Percentiles rank a stretch among this genome's conserved stretches.
phyloP scores from a whole-genome alignment of 179 eudicot genomes.

The Gypsophila paniculata region DNA sequence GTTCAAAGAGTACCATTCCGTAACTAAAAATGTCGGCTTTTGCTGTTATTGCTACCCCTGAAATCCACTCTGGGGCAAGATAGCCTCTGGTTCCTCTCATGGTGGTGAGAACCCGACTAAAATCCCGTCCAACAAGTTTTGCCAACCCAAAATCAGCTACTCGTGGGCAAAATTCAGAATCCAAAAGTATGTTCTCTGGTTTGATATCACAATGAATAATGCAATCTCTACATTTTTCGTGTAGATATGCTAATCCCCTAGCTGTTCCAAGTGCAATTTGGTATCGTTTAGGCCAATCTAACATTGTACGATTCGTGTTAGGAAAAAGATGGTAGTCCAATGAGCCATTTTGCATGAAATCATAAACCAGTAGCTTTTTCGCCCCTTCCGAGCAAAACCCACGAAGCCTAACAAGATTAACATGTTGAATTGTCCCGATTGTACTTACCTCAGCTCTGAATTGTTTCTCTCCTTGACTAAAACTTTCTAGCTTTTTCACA shows the following conservation, averaged over 20 bases:
- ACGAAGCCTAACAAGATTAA: constrained; percentile 25
- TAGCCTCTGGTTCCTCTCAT: constrained; percentile 27
- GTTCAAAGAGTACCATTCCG: constrained; percentile 23
- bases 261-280: constrained; percentile 25
- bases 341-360: constrained; percentile 25
- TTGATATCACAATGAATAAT: not conserved
- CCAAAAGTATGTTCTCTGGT: not conserved
- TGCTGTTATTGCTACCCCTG: constrained; percentile 21
- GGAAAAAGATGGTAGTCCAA: constrained; percentile 24
- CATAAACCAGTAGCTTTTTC: constrained; percentile 24
- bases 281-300: constrained; percentile 25
- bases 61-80: constrained; percentile 24
- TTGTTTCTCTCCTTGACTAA: constrained; percentile 22
- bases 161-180: not conserved
- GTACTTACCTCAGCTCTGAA: constrained; percentile 30
- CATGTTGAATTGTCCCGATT: constrained; percentile 24
- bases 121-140: constrained; percentile 24
- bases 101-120: constrained; percentile 22
- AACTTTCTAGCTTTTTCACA: constrained; percentile 22
- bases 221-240: constrained; percentile 20
- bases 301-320: not conserved
- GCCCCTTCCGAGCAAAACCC: constrained; percentile 26
- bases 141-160: constrained; percentile 22
- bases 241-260: constrained; percentile 29
- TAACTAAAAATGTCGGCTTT: constrained; percentile 24